Evolutionary conservation across 139 green algal species (phyloP).

Genomic region (Chlorella sp.): DNA sequence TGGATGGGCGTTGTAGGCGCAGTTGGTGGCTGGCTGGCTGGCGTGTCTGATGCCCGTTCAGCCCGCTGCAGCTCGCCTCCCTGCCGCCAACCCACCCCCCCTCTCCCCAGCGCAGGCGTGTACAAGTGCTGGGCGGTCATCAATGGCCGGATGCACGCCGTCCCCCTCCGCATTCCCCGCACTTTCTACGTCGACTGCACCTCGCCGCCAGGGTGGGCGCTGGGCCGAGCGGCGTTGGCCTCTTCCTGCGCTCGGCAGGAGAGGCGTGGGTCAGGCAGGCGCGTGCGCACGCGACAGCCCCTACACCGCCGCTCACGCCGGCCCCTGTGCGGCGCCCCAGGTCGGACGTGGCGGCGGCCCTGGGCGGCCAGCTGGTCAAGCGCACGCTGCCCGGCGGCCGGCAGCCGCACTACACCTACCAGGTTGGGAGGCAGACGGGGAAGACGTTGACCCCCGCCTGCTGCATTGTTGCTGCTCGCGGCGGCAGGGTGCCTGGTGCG

Average conservation of each 20-base stretch:
- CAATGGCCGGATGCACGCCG: constrained; percentile 50
- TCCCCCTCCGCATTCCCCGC: constrained; percentile 68
- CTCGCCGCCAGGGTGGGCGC: constrained; percentile 26
- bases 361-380: constrained; percentile 30
- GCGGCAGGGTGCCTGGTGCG: too few relatives aligned
- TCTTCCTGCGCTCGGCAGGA: background rate
- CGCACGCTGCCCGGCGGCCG: constrained; percentile 60
- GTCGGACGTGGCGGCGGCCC: too few relatives aligned
- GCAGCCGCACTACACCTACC: constrained; percentile 54
- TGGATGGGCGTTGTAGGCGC: background rate
- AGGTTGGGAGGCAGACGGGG: too few relatives aligned
- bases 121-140: constrained; percentile 67
- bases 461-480: too few relatives aligned
- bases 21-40: background rate
- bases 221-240: constrained; percentile 14
- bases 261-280: too few relatives aligned
- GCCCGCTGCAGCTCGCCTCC: too few relatives aligned
- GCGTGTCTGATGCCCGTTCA: background rate
- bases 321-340: too few relatives aligned
- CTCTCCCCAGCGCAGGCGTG: constrained; percentile 16
- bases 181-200: constrained; percentile 66
- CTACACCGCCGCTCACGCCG: too few relatives aligned
- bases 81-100: background rate
- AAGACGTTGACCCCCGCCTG: too few relatives aligned
- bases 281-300: too few relatives aligned